These are phyloP conservation scores for Pseudocercospora pini-densiflorae DNA, from an alignment of 2,329 filamentous ascomycete species.

Conservation along the genomic window DNA sequence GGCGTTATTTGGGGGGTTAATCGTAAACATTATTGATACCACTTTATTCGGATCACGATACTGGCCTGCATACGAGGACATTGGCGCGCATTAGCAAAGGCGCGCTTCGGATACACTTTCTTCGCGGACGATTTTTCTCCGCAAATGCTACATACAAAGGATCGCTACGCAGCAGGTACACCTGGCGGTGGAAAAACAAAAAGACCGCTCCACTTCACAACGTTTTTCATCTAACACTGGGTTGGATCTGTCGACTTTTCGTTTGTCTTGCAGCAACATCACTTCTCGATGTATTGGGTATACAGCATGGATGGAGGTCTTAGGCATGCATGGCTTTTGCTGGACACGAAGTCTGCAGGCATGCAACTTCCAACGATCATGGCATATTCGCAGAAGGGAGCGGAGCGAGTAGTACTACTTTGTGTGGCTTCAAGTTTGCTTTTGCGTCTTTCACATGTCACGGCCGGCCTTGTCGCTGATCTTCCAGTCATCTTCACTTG, in stretches of 20 bases:
- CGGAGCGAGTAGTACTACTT: neutral
- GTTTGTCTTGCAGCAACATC: neutral
- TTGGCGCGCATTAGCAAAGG: conserved; percentile 10
- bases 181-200: conserved; percentile 6
- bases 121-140: neutral
- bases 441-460: conserved; percentile 2
- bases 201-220: conserved; percentile 2
- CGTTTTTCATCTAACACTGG: neutral
- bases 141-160: conserved; percentile 8
- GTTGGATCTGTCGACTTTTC: neutral
- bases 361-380: conserved; percentile 6
- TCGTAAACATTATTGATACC: conserved; percentile 11
- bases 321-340: conserved; percentile 14
- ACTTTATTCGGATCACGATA: conserved; percentile 4
- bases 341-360: conserved; percentile 16
- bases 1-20: conserved; percentile 19
- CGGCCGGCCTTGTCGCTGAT: conserved; percentile 5
- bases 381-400: conserved; percentile 4
- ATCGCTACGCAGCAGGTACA: conserved; percentile 11
- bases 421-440: neutral
- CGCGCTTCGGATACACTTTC: conserved; percentile 7
- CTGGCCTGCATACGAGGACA: conserved; percentile 4
- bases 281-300: conserved; percentile 7
- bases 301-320: conserved; percentile 11
- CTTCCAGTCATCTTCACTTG: neutral